Base-by-base conservation (phyloP, 768 basidiomycete genomes). In the Phanerochaete sordida region DNA sequence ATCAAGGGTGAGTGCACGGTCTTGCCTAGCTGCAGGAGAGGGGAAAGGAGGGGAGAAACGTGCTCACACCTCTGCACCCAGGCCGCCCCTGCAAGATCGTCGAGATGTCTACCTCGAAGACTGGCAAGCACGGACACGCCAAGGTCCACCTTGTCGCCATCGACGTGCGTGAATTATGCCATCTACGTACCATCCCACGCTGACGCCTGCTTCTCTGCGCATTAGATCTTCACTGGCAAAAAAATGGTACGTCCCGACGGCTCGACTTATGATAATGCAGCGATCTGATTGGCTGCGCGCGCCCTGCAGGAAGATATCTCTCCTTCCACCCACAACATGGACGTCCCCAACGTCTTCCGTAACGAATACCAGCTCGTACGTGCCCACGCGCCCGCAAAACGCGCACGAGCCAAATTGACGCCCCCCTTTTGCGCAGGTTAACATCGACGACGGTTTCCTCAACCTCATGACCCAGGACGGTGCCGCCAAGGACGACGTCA, bases 21-120 rank as follows among this genome's bases (percentile, higher is more conserved):
- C n/a, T n/a, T n/a, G n/a, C 19, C 1, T 35, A 2, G 26, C 9
- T 5, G 24, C 26, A 13, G 24, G 12, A 16, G 48, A 8, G 28
- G n/a, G n/a, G n/a, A n/a, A n/a, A n/a, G n/a, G n/a, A n/a, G 7
- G 2, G n/a, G 24, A 24, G 33, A 15, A 37, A 35, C 15, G n/a
- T 26, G 51, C 53, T 54, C 28, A 55, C 21, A 37, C 15, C 19
- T 16, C 4, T 16, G 37, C 57, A 43, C 45, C 45, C 16, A 90
- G 89, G 81, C 67, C 87, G 95, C 68, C 95, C 95, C 66, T 98
- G 95, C 91, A 98, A 98, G 83, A 94, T 94, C 78, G 87, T 95
- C 69, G 95, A 97, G 75, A 98, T 97, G 95, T 96, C 94, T 64
- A 97, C 95, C 80, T 98, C 95, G 75, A 98, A 98, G 87, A 96